A percentile compares a stretch with the other conserved stretches of the same genome.
Conservation (phyloP, 177 flowering plant genomes). For the Vitis hybrid region DNA sequence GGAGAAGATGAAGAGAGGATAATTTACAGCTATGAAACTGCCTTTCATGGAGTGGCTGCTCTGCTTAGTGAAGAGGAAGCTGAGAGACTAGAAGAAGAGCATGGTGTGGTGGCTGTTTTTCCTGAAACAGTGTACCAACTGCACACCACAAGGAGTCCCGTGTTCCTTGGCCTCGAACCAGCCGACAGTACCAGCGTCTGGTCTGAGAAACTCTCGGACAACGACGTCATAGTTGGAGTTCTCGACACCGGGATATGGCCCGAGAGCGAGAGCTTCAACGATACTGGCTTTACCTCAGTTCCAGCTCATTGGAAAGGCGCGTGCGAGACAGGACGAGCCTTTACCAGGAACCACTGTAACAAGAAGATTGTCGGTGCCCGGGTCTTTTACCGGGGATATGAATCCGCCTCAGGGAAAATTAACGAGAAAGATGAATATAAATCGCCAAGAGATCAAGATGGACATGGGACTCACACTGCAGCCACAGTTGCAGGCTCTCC, state of each 20-base stretch:
- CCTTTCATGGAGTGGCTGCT: constrained; percentile 72
- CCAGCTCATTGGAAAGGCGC: constrained; percentile 62
- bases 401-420: constrained; percentile 65
- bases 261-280: constrained; percentile 67
- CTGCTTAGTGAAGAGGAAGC: constrained; percentile 46
- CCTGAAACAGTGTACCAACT: constrained; percentile 51
- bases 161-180: constrained; percentile 56
- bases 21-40: constrained; percentile 52
- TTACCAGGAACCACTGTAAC: constrained; percentile 53
- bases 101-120: constrained; percentile 48
- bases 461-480: constrained; percentile 96
- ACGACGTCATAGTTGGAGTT: constrained; percentile 70
- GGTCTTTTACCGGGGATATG: constrained; percentile 66
- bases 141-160: constrained; percentile 74
- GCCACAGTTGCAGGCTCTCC: constrained; percentile 80
- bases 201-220: constrained; percentile 22
- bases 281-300: constrained; percentile 40
- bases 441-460: constrained; percentile 88
- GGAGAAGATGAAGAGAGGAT: constrained; percentile 31
- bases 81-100: constrained; percentile 27
- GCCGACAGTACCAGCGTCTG: constrained; percentile 28
- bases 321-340: constrained; percentile 57
- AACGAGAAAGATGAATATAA: constrained; percentile 64
- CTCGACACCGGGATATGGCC: constrained; percentile 81
- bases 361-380: constrained; percentile 80